These are phyloP conservation scores for Fusarium nematophilum DNA, from an alignment of 2,329 filamentous ascomycete species.

Conservation along the genomic window DNA sequence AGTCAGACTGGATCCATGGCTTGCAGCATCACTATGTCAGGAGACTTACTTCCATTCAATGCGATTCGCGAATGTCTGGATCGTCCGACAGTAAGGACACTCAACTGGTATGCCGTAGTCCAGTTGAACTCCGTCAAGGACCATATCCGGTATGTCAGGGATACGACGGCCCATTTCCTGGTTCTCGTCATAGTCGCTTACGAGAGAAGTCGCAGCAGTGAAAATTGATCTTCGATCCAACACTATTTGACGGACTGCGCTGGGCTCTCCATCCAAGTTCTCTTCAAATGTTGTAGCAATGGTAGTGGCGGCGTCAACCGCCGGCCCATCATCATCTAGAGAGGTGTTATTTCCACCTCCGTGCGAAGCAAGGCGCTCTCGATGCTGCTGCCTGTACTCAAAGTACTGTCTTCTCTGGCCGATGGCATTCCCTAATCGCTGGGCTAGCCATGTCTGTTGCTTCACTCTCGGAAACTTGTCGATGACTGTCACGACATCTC, in stretches of 20 bases:
- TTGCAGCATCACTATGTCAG: too few relatives aligned
- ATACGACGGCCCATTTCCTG: constrained; percentile 5
- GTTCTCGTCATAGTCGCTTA: not conserved
- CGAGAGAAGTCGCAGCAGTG: constrained; percentile 10
- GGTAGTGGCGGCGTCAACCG: not conserved
- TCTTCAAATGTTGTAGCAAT: constrained; percentile 11
- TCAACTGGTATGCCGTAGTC: constrained; percentile 4
- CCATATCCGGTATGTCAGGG: constrained; percentile 3
- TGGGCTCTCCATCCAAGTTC: not conserved
- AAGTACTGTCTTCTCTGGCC: constrained; percentile 6
- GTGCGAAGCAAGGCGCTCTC: not conserved
- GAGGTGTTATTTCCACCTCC: too few relatives aligned
- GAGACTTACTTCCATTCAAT: constrained; percentile 15
- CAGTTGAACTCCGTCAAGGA: constrained; percentile 4
- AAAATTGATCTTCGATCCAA: not conserved
- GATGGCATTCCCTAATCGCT: constrained; percentile 2
- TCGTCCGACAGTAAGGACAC: constrained; percentile 14
- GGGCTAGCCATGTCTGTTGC: not conserved
- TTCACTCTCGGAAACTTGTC: constrained; percentile 10
- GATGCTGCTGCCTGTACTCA: constrained; percentile 6
- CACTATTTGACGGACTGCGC: too few relatives aligned
- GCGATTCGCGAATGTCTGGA: constrained; percentile 1
- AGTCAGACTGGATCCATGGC: too few relatives aligned
- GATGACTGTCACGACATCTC: constrained; percentile 1
- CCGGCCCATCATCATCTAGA: too few relatives aligned